Conservation (phyloP, 2,329 filamentous ascomycete species). For the Penicillium frequentans region DNA sequence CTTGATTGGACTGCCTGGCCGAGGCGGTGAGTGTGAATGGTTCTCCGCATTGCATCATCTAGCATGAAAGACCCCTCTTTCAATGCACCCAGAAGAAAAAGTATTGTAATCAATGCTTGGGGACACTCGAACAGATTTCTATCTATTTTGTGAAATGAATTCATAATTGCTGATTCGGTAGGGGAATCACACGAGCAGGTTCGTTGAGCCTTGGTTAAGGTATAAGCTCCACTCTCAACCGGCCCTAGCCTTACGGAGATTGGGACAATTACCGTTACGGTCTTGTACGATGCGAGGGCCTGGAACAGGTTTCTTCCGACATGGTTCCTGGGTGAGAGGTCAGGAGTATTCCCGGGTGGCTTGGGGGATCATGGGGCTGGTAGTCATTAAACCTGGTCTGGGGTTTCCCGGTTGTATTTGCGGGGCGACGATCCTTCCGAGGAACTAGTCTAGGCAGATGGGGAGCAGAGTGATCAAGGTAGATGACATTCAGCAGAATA, state of each 20-base stretch:
- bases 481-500: no score
- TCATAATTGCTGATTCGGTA: neutral
- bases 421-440: neutral
- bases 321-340: slow-evolving; percentile 2
- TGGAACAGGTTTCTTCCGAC: slow-evolving; percentile 1
- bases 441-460: neutral
- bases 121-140: neutral
- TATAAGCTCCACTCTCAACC: slow-evolving; percentile 9
- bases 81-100: neutral
- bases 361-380: slow-evolving; percentile 2
- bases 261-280: neutral
- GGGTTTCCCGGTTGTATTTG: neutral
- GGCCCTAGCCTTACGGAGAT: slow-evolving; percentile 4
- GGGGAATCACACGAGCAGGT: neutral
- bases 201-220: neutral
- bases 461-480: neutral
- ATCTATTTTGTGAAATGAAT: neutral
- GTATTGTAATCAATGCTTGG: neutral
- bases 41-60: slow-evolving; percentile 24
- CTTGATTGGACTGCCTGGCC: slow-evolving; percentile 12
- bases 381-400: neutral
- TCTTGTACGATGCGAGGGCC: slow-evolving; percentile 4
- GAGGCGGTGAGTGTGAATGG: slow-evolving; percentile 17
- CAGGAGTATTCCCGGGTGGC: neutral
- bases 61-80: neutral